Conservation (phyloP, 306 rosid genomes). For the Rosa multiflora region DNA sequence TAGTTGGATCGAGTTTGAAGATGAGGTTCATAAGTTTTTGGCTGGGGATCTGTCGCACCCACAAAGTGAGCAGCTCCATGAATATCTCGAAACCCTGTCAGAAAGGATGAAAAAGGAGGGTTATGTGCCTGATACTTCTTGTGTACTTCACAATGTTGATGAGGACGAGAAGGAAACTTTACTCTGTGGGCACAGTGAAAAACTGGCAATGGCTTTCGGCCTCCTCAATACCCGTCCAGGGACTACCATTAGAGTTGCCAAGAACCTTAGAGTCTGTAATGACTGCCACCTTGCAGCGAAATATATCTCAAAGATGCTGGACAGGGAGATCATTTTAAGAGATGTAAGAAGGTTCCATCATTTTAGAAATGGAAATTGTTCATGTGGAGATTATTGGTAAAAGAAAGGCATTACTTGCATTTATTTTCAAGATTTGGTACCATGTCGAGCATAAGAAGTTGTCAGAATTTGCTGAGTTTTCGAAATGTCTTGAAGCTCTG, state of each 20-base stretch:
- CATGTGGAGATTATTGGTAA: constrained; percentile 95
- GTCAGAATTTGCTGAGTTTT: not conserved
- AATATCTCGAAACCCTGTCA: constrained; percentile 56
- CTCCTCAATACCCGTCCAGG: constrained; percentile 74
- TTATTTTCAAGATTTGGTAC: not conserved
- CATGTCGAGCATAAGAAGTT: not conserved
- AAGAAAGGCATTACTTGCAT: not conserved
- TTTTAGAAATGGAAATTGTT: constrained; percentile 79
- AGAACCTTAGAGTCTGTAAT: constrained; percentile 90
- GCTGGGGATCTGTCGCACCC: constrained; percentile 83
- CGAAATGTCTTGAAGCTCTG: not conserved
- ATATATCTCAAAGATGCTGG: constrained; percentile 64
- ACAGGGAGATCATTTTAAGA: constrained; percentile 79
- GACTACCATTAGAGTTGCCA: constrained; percentile 81
- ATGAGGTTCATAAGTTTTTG: constrained; percentile 77
- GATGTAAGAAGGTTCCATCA: constrained; percentile 96
- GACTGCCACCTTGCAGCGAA: constrained; percentile 83
- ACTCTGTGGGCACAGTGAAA: constrained; percentile 95
- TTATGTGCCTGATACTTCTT: constrained; percentile 82
- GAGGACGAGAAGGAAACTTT: constrained; percentile 82
- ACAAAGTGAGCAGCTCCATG: constrained; percentile 61
- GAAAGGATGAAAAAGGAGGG: constrained; percentile 76
- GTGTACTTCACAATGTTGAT: constrained; percentile 77
- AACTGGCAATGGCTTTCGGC: constrained; percentile 90
- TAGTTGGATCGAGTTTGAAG: constrained; percentile 87